Evolutionary conservation across 805 yeast species (phyloP), one percentile per base, ranked within the genome.

Genomic region (Ogataea trehaloabstinens): DNA sequence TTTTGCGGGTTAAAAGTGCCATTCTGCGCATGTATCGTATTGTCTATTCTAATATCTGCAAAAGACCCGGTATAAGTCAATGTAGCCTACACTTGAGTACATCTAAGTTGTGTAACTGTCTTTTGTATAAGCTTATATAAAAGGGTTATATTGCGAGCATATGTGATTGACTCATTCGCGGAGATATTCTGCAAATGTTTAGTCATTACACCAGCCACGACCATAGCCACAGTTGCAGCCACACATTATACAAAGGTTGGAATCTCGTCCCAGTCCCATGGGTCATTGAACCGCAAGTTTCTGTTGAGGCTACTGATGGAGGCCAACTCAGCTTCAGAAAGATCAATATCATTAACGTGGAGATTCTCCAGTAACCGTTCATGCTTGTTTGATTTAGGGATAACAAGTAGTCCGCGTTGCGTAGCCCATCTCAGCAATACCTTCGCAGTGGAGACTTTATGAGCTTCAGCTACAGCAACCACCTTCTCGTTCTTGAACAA

Each of bases 371-470:
- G 46, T 49, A 85, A 68, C 63, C 95, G 75, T 41, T 70, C 78
- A 57, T 73, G 73, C 60, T 80, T 73, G 60, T 81, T 80, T 12
- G 90, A 82, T 68, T 85, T 85, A 64, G 95, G 95, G 67, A 85
- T 85, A 42, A 85, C 78, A 29, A 85, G 85, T 44, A 85, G 56
- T 39, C 74, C 74, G 64, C 89, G 76, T 66, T 85, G 93, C 24
- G 90, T 81, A 34, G 90, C 85, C 95, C 95, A 85, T 70, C 91
- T 77, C 47, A 85, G 67, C 45, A 85, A 67, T 15, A 85, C 80
- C 63, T 84, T 84, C 21, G 88, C 80, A 16, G 87, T 60, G 22
- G 83, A 58, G 51, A 73, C 81, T 20, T 61, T 58, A 53, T 76
- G 79, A n/a, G 65, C 67, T 7, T 54, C 41, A 31, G 93, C 88